Evolutionary conservation across 2,329 filamentous ascomycete species (phyloP).

Genomic region (Didymella sp.): DNA sequence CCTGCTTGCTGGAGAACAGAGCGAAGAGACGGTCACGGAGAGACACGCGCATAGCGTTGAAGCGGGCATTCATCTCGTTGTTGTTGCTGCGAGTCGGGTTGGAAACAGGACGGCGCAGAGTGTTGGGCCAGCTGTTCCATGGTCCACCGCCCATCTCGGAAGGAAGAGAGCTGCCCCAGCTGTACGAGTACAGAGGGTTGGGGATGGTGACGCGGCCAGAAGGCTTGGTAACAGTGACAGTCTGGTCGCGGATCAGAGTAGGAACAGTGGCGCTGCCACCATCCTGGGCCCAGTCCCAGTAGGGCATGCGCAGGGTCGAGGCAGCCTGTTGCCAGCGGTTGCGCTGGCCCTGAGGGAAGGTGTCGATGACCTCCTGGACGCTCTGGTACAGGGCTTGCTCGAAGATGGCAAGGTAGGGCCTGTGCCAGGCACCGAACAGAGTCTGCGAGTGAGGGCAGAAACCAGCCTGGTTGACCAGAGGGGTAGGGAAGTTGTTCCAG

Average conservation of each 20-base stretch:
- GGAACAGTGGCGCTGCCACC: conserved; percentile 39
- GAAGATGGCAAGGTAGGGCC: conserved; percentile 73
- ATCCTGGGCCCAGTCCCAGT: conserved; percentile 57
- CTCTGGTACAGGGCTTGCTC: conserved; percentile 58
- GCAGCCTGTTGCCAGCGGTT: conserved; percentile 52
- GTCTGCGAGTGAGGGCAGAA: conserved; percentile 81
- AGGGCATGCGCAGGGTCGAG: conserved; percentile 53
- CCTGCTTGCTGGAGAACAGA: conserved; percentile 44
- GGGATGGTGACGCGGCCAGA: conserved; percentile 47
- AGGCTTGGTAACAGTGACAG: conserved; percentile 54
- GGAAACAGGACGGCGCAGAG: conserved; percentile 44
- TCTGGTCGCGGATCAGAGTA: conserved; percentile 50
- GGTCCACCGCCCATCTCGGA: conserved; percentile 54
- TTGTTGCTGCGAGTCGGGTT: conserved; percentile 49
- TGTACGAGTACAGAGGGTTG: conserved; percentile 58
- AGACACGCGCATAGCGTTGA: conserved; percentile 38
- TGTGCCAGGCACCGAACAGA: conserved; percentile 83
- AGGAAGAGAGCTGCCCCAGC: conserved; percentile 60
- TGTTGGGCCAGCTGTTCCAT: conserved; percentile 41
- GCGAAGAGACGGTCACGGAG: conserved; percentile 48
- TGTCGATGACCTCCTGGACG: conserved; percentile 51
- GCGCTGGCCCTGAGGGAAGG: conserved; percentile 51
- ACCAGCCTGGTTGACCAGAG: conserved; percentile 62
- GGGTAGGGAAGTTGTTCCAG: conserved; percentile 59
- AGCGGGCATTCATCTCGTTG: conserved; percentile 44